Evolutionary conservation across 305 asterid species (phyloP).

Genomic region (Rubia tinctorum): DNA sequence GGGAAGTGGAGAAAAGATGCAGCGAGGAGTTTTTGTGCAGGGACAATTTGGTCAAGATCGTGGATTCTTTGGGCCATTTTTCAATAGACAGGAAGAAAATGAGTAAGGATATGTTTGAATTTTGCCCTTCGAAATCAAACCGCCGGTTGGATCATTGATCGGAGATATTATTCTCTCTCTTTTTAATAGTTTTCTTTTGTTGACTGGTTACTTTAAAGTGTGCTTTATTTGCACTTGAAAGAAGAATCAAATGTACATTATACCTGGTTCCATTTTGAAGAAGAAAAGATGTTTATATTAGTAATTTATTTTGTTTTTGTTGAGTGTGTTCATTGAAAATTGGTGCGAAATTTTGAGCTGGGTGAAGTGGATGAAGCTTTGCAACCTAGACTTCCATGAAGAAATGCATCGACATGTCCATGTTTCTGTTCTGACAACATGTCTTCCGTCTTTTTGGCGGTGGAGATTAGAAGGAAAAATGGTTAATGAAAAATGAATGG

Average conservation of each 20-base stretch:
- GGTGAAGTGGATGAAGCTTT: background rate
- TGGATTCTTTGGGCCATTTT: constrained; percentile 62
- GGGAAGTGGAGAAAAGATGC: constrained; percentile 53
- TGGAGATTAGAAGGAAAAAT: background rate
- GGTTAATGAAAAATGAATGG: background rate
- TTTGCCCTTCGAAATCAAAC: constrained; percentile 34
- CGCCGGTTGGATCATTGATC: background rate
- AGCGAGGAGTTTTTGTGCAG: constrained; percentile 61
- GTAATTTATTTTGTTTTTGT: background rate
- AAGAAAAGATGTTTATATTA: background rate
- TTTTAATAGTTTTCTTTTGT: background rate
- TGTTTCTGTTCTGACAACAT: background rate
- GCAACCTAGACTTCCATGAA: background rate
- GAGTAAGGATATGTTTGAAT: constrained; percentile 23
- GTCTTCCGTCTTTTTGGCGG: background rate
- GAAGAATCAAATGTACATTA: constrained; percentile 3
- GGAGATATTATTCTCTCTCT: background rate
- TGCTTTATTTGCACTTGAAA: background rate
- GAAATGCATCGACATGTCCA: background rate
- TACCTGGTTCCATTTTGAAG: background rate
- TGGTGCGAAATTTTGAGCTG: background rate
- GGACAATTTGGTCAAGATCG: constrained; percentile 43
- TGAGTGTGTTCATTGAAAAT: background rate
- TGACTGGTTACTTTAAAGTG: background rate
- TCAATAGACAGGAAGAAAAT: constrained; percentile 43